A percentile compares a stretch with the other conserved stretches of the same genome.
These are phyloP conservation scores for Eucalyptus caleyi DNA, from an alignment of 345 rosid species.

Conservation along the genomic window DNA sequence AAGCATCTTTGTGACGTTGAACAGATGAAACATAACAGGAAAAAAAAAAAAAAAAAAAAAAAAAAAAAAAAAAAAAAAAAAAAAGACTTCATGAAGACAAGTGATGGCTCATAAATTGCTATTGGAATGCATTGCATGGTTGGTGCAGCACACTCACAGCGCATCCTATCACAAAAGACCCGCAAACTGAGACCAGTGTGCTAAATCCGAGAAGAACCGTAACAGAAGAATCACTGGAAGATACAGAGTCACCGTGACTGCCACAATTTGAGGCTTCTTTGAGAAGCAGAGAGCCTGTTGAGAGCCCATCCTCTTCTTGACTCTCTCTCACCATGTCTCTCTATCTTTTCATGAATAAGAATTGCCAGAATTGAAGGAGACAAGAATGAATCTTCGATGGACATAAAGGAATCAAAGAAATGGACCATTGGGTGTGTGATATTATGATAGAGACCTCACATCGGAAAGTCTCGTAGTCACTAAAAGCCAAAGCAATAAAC, in stretches of 20 bases:
- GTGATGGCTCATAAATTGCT: neutral
- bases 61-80: neutral
- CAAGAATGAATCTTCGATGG: neutral
- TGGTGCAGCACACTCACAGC: constrained; percentile 14
- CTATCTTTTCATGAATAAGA: neutral
- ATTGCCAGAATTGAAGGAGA: neutral
- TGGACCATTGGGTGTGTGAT: neutral
- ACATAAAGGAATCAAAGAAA: neutral
- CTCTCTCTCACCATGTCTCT: neutral
- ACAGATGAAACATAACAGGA: neutral
- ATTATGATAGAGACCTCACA: neutral
- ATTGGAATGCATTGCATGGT: neutral
- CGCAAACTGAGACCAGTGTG: constrained; percentile 32
- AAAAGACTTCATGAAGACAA: neutral
- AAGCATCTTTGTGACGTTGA: neutral
- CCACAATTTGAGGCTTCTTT: neutral
- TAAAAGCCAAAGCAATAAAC: neutral
- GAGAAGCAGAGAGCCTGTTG: neutral
- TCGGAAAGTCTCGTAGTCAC: neutral
- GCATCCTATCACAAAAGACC: constrained; percentile 9
- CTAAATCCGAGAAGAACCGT: constrained; percentile 17
- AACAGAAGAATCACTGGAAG: neutral
- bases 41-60: too few species aligned
- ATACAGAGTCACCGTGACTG: neutral
- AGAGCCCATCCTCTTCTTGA: neutral